Evolutionary conservation across 768 basidiomycete species (phyloP).

Genomic region (Boletus bicolor): DNA sequence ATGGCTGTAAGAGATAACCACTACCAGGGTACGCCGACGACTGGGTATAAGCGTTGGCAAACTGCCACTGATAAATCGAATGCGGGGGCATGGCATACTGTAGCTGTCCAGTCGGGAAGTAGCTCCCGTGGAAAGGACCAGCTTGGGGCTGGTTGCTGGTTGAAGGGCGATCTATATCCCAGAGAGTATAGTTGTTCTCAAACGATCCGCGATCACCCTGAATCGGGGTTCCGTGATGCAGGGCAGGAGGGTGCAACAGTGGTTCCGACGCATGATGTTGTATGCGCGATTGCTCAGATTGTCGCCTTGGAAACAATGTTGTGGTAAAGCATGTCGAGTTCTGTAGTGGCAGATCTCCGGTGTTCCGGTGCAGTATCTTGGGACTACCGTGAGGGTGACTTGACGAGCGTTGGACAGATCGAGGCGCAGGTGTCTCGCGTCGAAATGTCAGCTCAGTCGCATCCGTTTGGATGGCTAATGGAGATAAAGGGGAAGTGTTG

Average conservation of each 20-base stretch:
- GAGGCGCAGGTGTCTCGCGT: background rate
- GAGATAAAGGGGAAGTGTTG: conserved; percentile 9
- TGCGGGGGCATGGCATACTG: background rate
- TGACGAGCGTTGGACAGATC: background rate
- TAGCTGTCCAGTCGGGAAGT: conserved; percentile 1
- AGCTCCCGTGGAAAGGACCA: background rate
- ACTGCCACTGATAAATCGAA: conserved; percentile 7
- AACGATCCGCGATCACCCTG: background rate
- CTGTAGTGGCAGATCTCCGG: background rate
- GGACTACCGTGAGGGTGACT: background rate
- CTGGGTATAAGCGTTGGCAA: background rate
- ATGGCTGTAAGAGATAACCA: background rate
- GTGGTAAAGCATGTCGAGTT: background rate
- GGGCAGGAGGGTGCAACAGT: background rate
- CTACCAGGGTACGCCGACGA: background rate
- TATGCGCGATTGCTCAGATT: background rate
- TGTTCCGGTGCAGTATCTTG: background rate
- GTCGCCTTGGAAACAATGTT: background rate
- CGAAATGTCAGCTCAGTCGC: background rate
- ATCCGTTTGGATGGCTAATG: conserved; percentile 5
- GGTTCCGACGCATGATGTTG: background rate
- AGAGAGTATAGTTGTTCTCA: background rate
- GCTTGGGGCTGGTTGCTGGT: background rate
- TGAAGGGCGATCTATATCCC: background rate
- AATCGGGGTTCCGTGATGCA: background rate